Evolutionary conservation across 495 filamentous ascomycete genomes (phyloP).

Genomic region (Penicillium atrosanguineum): DNA sequence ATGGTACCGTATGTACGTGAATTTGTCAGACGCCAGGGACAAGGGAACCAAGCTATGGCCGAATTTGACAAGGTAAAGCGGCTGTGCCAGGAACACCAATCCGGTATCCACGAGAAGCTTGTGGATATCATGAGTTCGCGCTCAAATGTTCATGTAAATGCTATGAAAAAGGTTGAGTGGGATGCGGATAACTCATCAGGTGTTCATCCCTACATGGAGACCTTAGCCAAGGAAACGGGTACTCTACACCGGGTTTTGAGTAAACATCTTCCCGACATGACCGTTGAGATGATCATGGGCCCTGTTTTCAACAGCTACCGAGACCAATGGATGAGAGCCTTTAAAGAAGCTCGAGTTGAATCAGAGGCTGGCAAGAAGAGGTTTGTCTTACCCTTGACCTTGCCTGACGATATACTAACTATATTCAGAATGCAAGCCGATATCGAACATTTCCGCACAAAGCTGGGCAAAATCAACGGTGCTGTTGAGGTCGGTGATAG

Average conservation of each 20-base stretch:
- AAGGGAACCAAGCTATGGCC: constrained; percentile 63
- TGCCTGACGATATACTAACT: constrained; percentile 10
- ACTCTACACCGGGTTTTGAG: constrained; percentile 84
- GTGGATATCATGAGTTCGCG: constrained; percentile 93
- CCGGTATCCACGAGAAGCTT: constrained; percentile 89
- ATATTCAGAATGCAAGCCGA: constrained; percentile 73
- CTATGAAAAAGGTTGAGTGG: constrained; percentile 77
- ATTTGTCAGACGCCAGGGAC: constrained; percentile 77
- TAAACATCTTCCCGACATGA: constrained; percentile 77
- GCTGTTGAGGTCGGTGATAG: constrained; percentile 67
- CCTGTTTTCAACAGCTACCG: constrained; percentile 86
- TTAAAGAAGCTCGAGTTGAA: constrained; percentile 62
- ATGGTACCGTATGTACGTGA: constrained; percentile 90
- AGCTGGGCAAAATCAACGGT: constrained; percentile 76
- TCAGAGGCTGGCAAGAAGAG: constrained; percentile 67
- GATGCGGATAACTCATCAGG: constrained; percentile 45
- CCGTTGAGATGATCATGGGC: constrained; percentile 81
- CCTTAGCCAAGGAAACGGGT: constrained; percentile 80
- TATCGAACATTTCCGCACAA: constrained; percentile 69
- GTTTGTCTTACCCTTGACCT: constrained; percentile 46
- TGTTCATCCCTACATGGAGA: constrained; percentile 83
- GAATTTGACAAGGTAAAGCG: constrained; percentile 94
- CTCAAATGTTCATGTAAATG: constrained; percentile 65
- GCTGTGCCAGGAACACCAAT: constrained; percentile 88
- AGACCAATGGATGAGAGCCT: constrained; percentile 76